Conservation (phyloP, 768 basidiomycete species). For the Boletus patriciae region DNA sequence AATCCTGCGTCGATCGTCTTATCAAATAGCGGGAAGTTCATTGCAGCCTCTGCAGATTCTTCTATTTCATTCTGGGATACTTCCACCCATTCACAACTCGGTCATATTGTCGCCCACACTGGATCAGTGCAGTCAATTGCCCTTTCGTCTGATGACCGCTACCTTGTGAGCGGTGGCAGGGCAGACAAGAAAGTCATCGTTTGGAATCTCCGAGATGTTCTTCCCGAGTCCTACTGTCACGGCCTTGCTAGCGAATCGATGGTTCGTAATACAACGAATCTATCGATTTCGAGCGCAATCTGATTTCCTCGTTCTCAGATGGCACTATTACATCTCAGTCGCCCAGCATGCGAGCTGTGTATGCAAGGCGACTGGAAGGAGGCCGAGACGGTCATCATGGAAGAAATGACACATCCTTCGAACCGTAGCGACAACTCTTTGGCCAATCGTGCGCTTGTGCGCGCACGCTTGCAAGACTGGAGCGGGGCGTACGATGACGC, state of each 20-base stretch:
- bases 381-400: constrained; percentile 8
- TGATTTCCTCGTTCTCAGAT: neutral
- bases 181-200: constrained; percentile 6
- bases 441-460: constrained; percentile 13
- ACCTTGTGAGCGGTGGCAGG: constrained; percentile 13
- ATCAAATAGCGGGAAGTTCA: constrained; percentile 12
- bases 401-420: constrained; percentile 7
- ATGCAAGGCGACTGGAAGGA: constrained; percentile 4
- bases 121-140: constrained; percentile 13
- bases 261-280: neutral
- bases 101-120: constrained; percentile 5
- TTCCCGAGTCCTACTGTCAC: constrained; percentile 8
- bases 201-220: constrained; percentile 4
- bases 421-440: neutral
- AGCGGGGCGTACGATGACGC: constrained; percentile 9
- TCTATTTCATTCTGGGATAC: constrained; percentile 18
- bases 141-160: constrained; percentile 7
- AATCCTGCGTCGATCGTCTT: constrained; percentile 12
- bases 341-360: constrained; percentile 2
- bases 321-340: constrained; percentile 8
- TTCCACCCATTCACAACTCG: constrained; percentile 7
- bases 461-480: constrained; percentile 11
- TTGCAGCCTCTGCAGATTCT: constrained; percentile 7
- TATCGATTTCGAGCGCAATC: neutral
- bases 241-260: neutral